These are phyloP conservation scores for Termitomyces sp. DNA, from an alignment of 1,284 basidiomycete species.

Conservation along the genomic window DNA sequence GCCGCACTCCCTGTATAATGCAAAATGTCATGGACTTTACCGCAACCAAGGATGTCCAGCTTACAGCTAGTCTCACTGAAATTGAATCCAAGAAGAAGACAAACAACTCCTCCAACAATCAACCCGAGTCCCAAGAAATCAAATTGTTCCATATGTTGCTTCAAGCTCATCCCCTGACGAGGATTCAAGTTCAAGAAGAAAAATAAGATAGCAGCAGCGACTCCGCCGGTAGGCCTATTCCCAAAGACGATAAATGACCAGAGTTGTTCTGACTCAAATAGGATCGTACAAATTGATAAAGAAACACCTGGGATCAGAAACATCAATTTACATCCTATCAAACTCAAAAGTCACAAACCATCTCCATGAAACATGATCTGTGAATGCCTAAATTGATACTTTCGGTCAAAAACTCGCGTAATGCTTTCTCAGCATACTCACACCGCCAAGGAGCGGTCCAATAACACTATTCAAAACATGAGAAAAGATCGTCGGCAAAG, in stretches of 20 bases:
- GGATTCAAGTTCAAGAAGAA: constrained; percentile 84
- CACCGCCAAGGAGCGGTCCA: constrained; percentile 72
- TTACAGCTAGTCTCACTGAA: constrained; percentile 63
- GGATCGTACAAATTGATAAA: constrained; percentile 62
- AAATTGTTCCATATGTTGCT: constrained; percentile 60
- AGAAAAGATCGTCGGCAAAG: neutral
- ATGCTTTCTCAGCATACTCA: constrained; percentile 29
- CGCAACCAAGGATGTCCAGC: constrained; percentile 24
- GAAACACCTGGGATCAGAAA: constrained; percentile 48
- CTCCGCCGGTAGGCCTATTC: constrained; percentile 66
- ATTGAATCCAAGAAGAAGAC: constrained; percentile 81
- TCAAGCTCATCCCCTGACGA: constrained; percentile 50
- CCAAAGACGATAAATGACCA: neutral
- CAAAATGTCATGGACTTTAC: constrained; percentile 11
- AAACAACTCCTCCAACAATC: constrained; percentile 69
- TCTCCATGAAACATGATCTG: constrained; percentile 71
- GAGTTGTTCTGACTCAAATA: neutral
- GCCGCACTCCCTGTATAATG: constrained; percentile 34
- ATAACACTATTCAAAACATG: constrained; percentile 44
- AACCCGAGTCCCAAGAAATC: constrained; percentile 74
- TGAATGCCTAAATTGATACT: constrained; percentile 43
- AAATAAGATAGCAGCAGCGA: constrained; percentile 69
- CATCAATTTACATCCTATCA: neutral
- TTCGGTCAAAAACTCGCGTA: constrained; percentile 7
- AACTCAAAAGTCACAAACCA: constrained; percentile 39